These are phyloP conservation scores for Primulina tabacum DNA, from an alignment of 257 asterid species.

Conservation along the genomic window DNA sequence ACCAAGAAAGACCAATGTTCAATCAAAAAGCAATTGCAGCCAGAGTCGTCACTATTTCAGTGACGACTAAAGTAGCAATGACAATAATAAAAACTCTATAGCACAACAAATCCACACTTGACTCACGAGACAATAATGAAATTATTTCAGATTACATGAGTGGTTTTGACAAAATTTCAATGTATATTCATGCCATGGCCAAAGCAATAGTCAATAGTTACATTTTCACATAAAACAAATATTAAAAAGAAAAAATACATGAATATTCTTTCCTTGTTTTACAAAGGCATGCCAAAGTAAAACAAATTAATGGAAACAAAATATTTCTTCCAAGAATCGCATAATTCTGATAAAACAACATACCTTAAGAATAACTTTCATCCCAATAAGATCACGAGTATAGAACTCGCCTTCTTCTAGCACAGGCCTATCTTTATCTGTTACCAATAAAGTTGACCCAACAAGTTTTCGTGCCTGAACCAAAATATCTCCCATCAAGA, in stretches of 20 bases:
- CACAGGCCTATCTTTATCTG: constrained; percentile 70
- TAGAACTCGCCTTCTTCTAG: constrained; percentile 91
- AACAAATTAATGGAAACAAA: neutral
- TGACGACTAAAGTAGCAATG: neutral
- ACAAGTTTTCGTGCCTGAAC: constrained; percentile 81
- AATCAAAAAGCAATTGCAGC: constrained; percentile 8
- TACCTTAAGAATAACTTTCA: constrained; percentile 81
- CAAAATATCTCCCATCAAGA: constrained; percentile 22
- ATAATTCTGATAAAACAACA: constrained; percentile 25
- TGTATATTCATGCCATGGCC: neutral
- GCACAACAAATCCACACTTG: neutral
- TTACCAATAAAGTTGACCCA: constrained; percentile 79
- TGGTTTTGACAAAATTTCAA: neutral
- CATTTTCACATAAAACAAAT: no score
- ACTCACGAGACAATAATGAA: neutral
- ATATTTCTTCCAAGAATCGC: constrained; percentile 15
- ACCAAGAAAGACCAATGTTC: constrained; percentile 4
- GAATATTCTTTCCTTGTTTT: neutral
- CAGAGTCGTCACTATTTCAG: neutral
- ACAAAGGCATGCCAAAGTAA: neutral
- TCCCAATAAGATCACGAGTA: constrained; percentile 81
- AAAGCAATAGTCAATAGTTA: neutral
- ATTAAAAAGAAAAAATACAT: neutral
- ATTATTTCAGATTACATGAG: neutral
- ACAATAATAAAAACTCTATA: neutral